phyloP scores from a whole-genome alignment of 148 eudicot species.

The Vaccinium macrocarpon region DNA sequence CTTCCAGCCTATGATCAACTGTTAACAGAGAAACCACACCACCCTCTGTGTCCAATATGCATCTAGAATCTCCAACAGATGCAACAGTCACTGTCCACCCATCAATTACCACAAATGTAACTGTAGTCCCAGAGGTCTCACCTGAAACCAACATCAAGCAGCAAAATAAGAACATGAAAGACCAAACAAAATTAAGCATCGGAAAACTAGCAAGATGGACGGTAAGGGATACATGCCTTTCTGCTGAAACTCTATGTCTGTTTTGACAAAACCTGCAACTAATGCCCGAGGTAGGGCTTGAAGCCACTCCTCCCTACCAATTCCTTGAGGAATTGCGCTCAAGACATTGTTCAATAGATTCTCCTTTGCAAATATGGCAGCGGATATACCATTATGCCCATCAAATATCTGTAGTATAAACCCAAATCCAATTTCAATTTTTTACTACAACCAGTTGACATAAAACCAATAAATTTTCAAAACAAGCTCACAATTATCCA shows the following conservation, averaged over 20 bases:
- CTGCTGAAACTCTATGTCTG: conserved; percentile 95
- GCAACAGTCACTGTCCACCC: conserved; percentile 99
- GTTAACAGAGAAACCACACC: conserved; percentile 89
- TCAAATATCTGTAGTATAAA: conserved; percentile 65
- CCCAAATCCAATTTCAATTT: conserved; percentile 16
- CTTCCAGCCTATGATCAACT: conserved; percentile 94
- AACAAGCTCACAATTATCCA: conserved; percentile 11
- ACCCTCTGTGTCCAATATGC: conserved; percentile 90
- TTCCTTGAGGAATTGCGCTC: conserved; percentile 77
- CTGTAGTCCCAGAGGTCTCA: conserved; percentile 95
- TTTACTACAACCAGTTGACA: not conserved
- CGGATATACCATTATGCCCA: conserved; percentile 97
- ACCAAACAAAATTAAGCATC: not conserved
- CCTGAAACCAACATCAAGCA: conserved; percentile 40
- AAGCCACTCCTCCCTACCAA: conserved; percentile 89
- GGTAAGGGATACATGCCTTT: conserved; percentile 49
- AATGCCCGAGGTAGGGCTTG: conserved; percentile 90
- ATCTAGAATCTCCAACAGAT: conserved; percentile 96
- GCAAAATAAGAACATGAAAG: not conserved
- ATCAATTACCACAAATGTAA: conserved; percentile 93
- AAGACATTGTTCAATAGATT: conserved; percentile 75
- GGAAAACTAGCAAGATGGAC: not conserved
- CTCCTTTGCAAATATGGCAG: conserved; percentile 89
- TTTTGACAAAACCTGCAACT: conserved; percentile 98
- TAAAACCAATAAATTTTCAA: conserved; percentile 10